These are phyloP conservation scores for Xylariomycetidae sp. DNA, from an alignment of 2,329 filamentous ascomycete species.

Conservation along the genomic window DNA sequence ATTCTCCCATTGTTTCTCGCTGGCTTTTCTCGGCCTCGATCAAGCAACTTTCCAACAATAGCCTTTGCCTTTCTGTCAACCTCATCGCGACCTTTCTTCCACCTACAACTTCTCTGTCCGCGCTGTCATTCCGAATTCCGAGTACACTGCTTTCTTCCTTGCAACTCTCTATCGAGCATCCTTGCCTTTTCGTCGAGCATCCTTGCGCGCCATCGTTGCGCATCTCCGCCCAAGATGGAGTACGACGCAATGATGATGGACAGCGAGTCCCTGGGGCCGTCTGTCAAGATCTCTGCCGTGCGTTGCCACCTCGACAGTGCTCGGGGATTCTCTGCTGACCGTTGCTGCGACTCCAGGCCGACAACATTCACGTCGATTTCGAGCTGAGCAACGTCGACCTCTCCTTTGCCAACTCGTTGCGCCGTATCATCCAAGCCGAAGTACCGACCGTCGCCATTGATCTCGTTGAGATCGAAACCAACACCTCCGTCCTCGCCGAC, in stretches of 20 bases:
- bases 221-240: conserved; percentile 37
- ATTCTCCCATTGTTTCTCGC: too few species aligned
- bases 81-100: too few species aligned
- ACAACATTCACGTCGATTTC: conserved; percentile 79
- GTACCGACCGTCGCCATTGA: conserved; percentile 94
- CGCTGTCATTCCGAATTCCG: too few species aligned
- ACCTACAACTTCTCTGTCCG: too few species aligned
- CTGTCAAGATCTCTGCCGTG: conserved; percentile 57
- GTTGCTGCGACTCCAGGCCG: conserved; percentile 51
- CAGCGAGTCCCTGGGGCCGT: conserved; percentile 49
- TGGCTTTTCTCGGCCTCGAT: too few species aligned
- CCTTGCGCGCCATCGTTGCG: too few species aligned
- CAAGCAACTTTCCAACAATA: too few species aligned
- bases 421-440: conserved; percentile 86
- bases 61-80: too few species aligned
- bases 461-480: conserved; percentile 84
- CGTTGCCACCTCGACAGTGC: conserved; percentile 7
- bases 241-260: conserved; percentile 57
- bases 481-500: conserved; percentile 93
- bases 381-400: conserved; percentile 85
- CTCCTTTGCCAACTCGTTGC: conserved; percentile 86
- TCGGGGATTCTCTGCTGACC: conserved; percentile 19
- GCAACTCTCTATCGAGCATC: too few species aligned
- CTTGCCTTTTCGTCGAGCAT: too few species aligned
- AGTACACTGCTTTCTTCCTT: too few species aligned